Percentiles rank a stretch among this genome's conserved stretches.
Conservation (phyloP, 257 asterid species). For the Solanum tacnaense region DNA sequence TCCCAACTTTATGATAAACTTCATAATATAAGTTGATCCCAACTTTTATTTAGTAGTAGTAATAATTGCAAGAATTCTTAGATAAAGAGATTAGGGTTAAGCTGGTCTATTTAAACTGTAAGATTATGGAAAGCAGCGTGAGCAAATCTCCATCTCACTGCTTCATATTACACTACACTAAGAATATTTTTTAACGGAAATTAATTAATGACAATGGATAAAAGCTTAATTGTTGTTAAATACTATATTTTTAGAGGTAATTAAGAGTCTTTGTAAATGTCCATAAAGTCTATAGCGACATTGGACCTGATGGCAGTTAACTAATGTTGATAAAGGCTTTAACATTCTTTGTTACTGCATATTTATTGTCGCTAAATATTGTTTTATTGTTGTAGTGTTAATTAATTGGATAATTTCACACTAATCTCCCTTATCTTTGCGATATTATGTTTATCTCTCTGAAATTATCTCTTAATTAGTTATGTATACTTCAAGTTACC, state of each 20-base stretch:
- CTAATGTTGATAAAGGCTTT: neutral
- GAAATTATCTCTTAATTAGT: too few relatives aligned
- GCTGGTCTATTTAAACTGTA: neutral
- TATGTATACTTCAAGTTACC: too few relatives aligned
- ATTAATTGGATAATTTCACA: neutral
- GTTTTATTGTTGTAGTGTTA: too few relatives aligned
- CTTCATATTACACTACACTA: too few relatives aligned
- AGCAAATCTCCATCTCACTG: neutral
- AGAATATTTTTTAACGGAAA: too few relatives aligned
- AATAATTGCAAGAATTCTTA: neutral
- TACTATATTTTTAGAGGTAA: neutral
- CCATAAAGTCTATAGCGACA: rapidly evolving
- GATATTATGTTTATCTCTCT: too few relatives aligned
- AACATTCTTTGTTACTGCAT: too few relatives aligned
- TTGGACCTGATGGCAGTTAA: too few relatives aligned
- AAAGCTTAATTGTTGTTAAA: too few relatives aligned
- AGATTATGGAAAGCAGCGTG: neutral
- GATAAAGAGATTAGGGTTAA: neutral
- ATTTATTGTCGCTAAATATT: too few relatives aligned
- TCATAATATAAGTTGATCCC: neutral
- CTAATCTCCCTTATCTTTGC: neutral
- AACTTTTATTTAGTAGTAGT: neutral
- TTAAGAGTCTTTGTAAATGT: too few relatives aligned
- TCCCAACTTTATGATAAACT: neutral
- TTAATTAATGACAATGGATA: too few relatives aligned